These are phyloP conservation scores for Cryphonectria parasitica DNA, from an alignment of 2,329 filamentous ascomycete genomes.

Conservation along the genomic window DNA sequence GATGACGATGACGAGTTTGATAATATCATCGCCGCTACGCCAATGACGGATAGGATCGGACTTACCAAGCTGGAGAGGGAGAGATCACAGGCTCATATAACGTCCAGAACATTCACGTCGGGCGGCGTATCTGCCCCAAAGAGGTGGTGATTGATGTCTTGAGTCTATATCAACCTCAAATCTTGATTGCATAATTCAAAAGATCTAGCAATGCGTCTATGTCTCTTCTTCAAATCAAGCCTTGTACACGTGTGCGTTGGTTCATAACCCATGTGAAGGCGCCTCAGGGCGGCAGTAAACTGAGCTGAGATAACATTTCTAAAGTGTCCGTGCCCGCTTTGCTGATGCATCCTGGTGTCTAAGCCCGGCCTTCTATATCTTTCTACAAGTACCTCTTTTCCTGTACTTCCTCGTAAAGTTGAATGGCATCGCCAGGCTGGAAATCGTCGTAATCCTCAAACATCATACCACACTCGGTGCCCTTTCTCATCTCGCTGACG, in stretches of 20 bases:
- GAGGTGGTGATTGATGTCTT: slow-evolving; percentile 42
- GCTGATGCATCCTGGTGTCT: slow-evolving; percentile 10
- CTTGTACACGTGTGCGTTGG: neutral
- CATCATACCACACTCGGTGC: slow-evolving; percentile 88
- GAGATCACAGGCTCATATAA: slow-evolving; percentile 50
- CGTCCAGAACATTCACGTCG: slow-evolving; percentile 56
- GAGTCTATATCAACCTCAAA: too few species aligned
- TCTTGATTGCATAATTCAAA: neutral
- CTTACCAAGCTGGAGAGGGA: slow-evolving; percentile 61
- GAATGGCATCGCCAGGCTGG: slow-evolving; percentile 79
- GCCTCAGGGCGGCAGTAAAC: neutral
- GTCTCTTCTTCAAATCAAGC: neutral
- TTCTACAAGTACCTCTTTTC: slow-evolving; percentile 67
- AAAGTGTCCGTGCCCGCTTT: slow-evolving; percentile 4
- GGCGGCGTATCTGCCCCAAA: slow-evolving; percentile 53
- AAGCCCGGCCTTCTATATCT: neutral
- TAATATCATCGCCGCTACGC: slow-evolving; percentile 88
- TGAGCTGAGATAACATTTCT: slow-evolving; percentile 5
- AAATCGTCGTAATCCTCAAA: slow-evolving; percentile 83
- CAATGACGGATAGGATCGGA: slow-evolving; percentile 84
- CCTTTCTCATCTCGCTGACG: slow-evolving; percentile 85
- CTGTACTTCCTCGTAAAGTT: slow-evolving; percentile 78
- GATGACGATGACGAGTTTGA: slow-evolving; percentile 83
- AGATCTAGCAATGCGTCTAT: neutral
- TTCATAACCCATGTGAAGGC: neutral